Conservation (phyloP, 805 yeast genomes). For the Metschnikowia noctiluminum region DNA sequence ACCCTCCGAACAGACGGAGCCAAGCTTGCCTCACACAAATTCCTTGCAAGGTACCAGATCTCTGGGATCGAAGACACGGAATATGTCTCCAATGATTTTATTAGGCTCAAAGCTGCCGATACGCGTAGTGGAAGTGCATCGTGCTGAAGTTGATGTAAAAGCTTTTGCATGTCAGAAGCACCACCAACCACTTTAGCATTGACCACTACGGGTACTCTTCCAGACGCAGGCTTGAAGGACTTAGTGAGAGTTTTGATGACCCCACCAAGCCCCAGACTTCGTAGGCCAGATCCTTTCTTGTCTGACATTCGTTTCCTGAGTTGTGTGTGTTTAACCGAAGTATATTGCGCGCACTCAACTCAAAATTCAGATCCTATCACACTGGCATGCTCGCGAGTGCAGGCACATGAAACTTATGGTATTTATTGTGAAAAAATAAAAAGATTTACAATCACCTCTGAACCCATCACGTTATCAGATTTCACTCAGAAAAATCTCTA, state of each 20-base stretch:
- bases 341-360: too few relatives aligned
- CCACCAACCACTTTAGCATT: constrained; percentile 46
- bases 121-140: constrained; percentile 39
- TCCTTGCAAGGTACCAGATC: constrained; percentile 68
- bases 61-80: constrained; percentile 63
- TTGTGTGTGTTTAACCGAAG: neutral
- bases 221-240: constrained; percentile 29
- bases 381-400: too few relatives aligned
- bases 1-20: constrained; percentile 34
- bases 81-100: constrained; percentile 47
- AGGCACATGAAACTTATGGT: too few relatives aligned
- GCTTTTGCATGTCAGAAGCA: constrained; percentile 37
- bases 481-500: too few relatives aligned
- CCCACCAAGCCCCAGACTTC: constrained; percentile 35
- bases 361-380: too few relatives aligned
- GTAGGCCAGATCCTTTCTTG: constrained; percentile 4
- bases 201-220: constrained; percentile 23
- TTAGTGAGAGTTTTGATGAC: constrained; percentile 40
- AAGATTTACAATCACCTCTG: too few relatives aligned
- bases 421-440: too few relatives aligned
- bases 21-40: constrained; percentile 41
- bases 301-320: constrained; percentile 2
- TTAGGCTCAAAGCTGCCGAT: constrained; percentile 50
- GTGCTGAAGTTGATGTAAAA: constrained; percentile 36
- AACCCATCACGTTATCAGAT: too few relatives aligned